Evolutionary conservation across 352 stramenopile species (phyloP), one percentile per base, ranked within the genome.

Genomic region (Pythium biforme): DNA sequence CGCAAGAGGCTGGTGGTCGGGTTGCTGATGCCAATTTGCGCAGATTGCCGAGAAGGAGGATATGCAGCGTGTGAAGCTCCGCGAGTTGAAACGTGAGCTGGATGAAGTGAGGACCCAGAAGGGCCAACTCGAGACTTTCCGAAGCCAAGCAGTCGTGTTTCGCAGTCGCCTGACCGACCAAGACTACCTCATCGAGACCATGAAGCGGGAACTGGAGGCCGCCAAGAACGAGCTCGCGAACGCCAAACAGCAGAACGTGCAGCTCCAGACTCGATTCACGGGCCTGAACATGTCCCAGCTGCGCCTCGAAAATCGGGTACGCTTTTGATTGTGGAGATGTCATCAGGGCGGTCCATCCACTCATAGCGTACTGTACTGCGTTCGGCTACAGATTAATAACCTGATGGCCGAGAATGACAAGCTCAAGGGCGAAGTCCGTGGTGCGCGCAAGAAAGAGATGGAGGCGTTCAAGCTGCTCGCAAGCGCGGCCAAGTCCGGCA

Each of bases 261-360:
- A 76, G 31, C 58, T 84, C n/a, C 62, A 58, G 37, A 48, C 58
- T 0, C 71, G 81, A 20, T 33, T 65, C 20, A 59, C 65, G 1
- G 62, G 45, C 12, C 43, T 57, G n/a, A 65, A 78, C 22, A 87
- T 83, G 65, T 67, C 69, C 26, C 50, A 73, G 22, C 68, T 75
- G 37, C 75, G 77, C 0, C 54, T 83, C 10, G 76, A 89, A n/a
- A 55, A 70, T 0, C 83, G 81, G 73, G 81, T 88, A 20, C 11
- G 65, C 52, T 7, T 31, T 46, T 14, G 4, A n/a, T 41, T 14
- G 9, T 29, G 7, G 1, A 46, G 6, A n/a, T n/a, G n/a, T 37
- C 23, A 33, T 1, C 43, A 22, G 25, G 3, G 20, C 0, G 0
- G 27, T 29, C 6, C 11, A 9, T 19, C 9, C 27, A 23, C 61